Conservation (phyloP, 441 rosid genomes). For the Hura crepitans region DNA sequence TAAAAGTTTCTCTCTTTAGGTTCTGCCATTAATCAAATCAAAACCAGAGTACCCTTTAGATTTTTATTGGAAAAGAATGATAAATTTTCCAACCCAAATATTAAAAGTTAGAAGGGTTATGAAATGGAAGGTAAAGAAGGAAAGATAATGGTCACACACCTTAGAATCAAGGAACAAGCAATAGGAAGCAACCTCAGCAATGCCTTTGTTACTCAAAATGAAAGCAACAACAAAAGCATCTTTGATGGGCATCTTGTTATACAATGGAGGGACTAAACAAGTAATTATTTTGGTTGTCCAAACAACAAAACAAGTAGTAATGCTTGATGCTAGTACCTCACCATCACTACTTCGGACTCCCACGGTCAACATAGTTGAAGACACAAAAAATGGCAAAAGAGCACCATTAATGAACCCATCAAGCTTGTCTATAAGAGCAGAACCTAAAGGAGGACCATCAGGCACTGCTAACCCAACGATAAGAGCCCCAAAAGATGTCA, state of each 20-base stretch:
- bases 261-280: conserved; percentile 19
- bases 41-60: too few species aligned
- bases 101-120: background rate
- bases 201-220: conserved; percentile 33
- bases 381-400: conserved; percentile 28
- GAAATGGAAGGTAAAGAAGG: too few species aligned
- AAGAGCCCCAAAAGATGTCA: conserved; percentile 29
- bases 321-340: background rate
- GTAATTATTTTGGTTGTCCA: conserved; percentile 20
- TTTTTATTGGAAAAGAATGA: too few species aligned
- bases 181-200: conserved; percentile 27
- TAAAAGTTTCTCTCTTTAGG: conserved; percentile 1
- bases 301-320: conserved; percentile 14
- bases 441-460: conserved; percentile 46
- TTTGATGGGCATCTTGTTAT: conserved; percentile 18
- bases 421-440: conserved; percentile 37
- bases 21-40: conserved; percentile 17
- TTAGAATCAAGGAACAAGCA: conserved; percentile 6
- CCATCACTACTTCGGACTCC: background rate
- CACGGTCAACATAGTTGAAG: conserved; percentile 15
- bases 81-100: too few species aligned
- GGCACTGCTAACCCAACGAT: conserved; percentile 41
- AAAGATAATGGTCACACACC: conserved; percentile 14
- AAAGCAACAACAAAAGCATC: conserved; percentile 29
- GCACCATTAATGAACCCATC: conserved; percentile 28